Evolutionary conservation across 805 yeast species (phyloP).

Genomic region (Pichia cephalocereana): DNA sequence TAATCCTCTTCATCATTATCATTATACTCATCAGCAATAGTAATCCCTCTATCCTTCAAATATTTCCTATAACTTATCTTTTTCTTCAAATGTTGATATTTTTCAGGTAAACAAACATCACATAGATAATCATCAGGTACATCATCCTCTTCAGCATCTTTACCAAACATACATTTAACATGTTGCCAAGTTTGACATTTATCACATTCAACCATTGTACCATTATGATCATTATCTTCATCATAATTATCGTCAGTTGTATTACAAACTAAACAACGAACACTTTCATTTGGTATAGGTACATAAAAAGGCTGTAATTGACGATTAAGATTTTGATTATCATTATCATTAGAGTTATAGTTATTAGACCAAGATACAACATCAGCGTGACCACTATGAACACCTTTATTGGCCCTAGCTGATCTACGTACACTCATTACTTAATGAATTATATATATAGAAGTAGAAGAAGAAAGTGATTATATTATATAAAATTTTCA

Average conservation of each 20-base stretch:
- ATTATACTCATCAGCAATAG: background rate
- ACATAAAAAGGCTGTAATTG: background rate
- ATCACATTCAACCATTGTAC: conserved; percentile 50
- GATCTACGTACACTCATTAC: conserved; percentile 29
- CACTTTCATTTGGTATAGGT: conserved; percentile 15
- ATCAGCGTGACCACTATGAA: conserved; percentile 13
- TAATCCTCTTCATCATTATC: conserved; percentile 2
- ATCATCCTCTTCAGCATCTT: conserved; percentile 11
- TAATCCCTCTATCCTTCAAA: conserved; percentile 8
- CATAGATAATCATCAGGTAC: conserved; percentile 46
- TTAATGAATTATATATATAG: no score
- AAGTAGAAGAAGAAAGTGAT: no score
- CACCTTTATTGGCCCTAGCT: conserved; percentile 34
- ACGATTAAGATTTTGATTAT: background rate
- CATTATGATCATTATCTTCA: conserved; percentile 37
- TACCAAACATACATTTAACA: conserved; percentile 48
- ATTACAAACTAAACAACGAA: conserved; percentile 56
- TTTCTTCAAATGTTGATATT: conserved; percentile 27
- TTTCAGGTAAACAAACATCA: conserved; percentile 40
- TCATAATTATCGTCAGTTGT: conserved; percentile 48
- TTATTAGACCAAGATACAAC: no score
- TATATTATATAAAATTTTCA: no score
- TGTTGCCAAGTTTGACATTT: conserved; percentile 68
- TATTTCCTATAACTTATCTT: conserved; percentile 25
- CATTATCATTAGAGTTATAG: no score